Evolutionary conservation across 495 filamentous ascomycete genomes (phyloP).

Genomic region (Pseudevernia furfuracea): DNA sequence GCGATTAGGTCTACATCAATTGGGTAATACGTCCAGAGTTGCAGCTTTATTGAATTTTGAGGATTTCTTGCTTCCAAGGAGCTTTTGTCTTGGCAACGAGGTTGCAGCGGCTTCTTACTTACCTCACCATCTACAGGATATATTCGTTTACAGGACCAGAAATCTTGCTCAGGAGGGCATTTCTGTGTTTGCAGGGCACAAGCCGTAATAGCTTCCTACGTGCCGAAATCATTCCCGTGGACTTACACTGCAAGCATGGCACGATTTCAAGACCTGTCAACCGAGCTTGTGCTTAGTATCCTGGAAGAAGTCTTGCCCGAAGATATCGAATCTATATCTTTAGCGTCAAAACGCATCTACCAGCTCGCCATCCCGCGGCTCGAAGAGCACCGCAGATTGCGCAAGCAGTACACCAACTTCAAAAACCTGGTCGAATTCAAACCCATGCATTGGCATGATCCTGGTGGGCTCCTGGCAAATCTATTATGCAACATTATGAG

Average conservation of each 20-base stretch:
- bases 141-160: neutral
- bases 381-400: neutral
- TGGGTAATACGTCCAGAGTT: too few relatives aligned
- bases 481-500: neutral
- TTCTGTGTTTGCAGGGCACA: neutral
- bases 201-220: neutral
- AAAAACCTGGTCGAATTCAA: neutral
- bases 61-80: neutral
- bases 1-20: too few relatives aligned
- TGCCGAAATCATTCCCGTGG: neutral
- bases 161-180: neutral
- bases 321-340: neutral
- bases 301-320: neutral
- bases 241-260: neutral
- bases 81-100: neutral
- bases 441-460: neutral
- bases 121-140: neutral
- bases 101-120: neutral
- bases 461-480: neutral
- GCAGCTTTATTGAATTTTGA: neutral
- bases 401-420: neutral
- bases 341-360: neutral
- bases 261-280: neutral
- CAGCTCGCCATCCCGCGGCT: neutral
- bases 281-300: neutral